A percentile compares a stretch with the other conserved stretches of the same genome.
Evolutionary conservation across 2,329 filamentous ascomycete species (phyloP).

Genomic region (Beauveria asiatica): DNA sequence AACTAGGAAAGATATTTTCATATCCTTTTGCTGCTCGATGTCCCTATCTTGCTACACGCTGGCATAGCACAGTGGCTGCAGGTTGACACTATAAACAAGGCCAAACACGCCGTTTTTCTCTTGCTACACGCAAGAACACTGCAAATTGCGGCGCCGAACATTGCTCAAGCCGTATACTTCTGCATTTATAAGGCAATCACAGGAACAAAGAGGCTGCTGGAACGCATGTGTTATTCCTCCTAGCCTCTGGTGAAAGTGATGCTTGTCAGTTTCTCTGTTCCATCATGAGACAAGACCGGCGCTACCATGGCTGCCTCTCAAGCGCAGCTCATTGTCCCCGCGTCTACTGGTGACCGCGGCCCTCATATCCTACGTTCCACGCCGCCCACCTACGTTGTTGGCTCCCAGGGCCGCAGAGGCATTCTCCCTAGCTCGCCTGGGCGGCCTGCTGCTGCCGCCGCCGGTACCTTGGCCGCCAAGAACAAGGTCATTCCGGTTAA

Average conservation of each 20-base stretch:
- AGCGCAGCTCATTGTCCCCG: slow-evolving; percentile 67
- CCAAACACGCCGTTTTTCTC: too few species aligned
- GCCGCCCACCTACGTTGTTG: slow-evolving; percentile 85
- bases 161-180: too few species aligned
- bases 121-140: too few species aligned
- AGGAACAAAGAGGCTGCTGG: background rate
- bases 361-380: slow-evolving; percentile 60
- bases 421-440: slow-evolving; percentile 88
- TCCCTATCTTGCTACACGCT: too few species aligned
- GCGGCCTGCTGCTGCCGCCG: slow-evolving; percentile 65
- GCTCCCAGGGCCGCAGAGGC: slow-evolving; percentile 84
- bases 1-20: too few species aligned
- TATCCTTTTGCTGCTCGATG: too few species aligned
- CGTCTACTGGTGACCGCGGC: slow-evolving; percentile 48
- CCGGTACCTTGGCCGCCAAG: slow-evolving; percentile 44
- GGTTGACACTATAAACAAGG: too few species aligned
- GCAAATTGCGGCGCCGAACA: too few species aligned
- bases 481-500: slow-evolving; percentile 85
- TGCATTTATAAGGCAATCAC: too few species aligned
- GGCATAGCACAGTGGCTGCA: too few species aligned
- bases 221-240: background rate
- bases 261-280: background rate
- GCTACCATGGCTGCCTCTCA: slow-evolving; percentile 50
- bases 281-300: slow-evolving; percentile 38
- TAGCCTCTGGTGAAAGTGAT: background rate